phyloP scores from a whole-genome alignment of 2,329 filamentous ascomycete genomes.

The Albophoma yamanashiensis region DNA sequence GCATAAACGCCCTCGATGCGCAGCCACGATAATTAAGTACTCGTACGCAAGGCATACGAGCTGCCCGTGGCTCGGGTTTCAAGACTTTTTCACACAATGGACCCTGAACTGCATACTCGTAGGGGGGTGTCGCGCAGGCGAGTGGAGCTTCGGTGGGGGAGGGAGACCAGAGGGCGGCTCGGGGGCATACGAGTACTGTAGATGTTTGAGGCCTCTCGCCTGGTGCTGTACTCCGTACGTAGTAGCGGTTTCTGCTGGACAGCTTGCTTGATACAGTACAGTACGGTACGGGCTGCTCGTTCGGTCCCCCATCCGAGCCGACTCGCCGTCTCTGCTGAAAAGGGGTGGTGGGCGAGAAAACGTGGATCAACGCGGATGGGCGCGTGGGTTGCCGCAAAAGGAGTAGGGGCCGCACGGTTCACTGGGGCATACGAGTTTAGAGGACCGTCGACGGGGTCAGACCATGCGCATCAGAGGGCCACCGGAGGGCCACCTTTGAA shows the following conservation, averaged over 20 bases:
- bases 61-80: neutral
- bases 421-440: neutral
- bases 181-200: neutral
- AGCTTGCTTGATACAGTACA: too few species aligned
- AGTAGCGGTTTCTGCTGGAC: neutral
- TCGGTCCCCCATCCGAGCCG: too few species aligned
- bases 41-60: too few species aligned
- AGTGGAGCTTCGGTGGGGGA: neutral
- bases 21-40: too few species aligned
- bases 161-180: neutral
- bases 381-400: neutral
- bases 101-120: neutral
- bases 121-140: neutral
- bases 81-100: neutral
- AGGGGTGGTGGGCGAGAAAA: neutral
- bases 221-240: too few species aligned
- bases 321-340: too few species aligned
- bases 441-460: neutral
- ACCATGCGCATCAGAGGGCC: neutral
- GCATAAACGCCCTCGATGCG: too few species aligned
- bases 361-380: neutral
- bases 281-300: too few species aligned
- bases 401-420: neutral
- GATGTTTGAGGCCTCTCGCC: neutral
- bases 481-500: too few species aligned